phyloP scores from a whole-genome alignment of 306 rosid genomes.

The Calophaca sinica region DNA sequence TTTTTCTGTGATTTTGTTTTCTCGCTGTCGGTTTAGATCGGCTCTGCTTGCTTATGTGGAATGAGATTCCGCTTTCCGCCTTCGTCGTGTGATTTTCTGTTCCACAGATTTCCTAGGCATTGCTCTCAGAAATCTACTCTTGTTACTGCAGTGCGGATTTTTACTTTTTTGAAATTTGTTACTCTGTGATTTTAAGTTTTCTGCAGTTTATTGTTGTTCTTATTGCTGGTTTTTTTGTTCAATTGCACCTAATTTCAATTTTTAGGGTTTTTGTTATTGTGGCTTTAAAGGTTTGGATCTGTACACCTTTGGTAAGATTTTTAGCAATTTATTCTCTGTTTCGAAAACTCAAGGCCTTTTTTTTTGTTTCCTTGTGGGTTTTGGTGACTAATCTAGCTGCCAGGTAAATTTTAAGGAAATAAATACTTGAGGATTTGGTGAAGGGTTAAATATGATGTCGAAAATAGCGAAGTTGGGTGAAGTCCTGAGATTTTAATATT shows the following conservation, averaged over 20 bases:
- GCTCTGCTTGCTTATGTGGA: conserved; percentile 22
- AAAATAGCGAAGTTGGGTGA: not conserved
- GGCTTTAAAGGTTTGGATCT: conserved; percentile 48
- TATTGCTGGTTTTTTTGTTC: not conserved
- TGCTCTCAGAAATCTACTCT: conserved; percentile 20
- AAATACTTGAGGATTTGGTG: conserved; percentile 25
- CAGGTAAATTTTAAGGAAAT: conserved; percentile 10
- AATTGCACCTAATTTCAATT: not conserved
- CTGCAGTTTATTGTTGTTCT: not conserved
- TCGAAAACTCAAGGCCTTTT: not conserved
- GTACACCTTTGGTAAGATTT: conserved; percentile 37
- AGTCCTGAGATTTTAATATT: not conserved
- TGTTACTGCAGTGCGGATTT: not conserved
- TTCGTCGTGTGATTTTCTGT: conserved; percentile 7
- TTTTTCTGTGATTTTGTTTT: conserved; percentile 33
- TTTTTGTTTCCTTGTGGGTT: no score
- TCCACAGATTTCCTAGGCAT: conserved; percentile 7
- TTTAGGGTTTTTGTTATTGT: conserved; percentile 38
- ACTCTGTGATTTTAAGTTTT: not conserved
- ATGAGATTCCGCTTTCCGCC: not conserved
- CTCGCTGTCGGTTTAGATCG: conserved; percentile 49
- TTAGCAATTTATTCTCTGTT: not conserved
- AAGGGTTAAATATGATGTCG: conserved; percentile 20
- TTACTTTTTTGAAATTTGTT: not conserved
- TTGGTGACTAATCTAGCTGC: conserved; percentile 5